phyloP scores from a whole-genome alignment of 805 yeast species.

The Barnettozyma populi region DNA sequence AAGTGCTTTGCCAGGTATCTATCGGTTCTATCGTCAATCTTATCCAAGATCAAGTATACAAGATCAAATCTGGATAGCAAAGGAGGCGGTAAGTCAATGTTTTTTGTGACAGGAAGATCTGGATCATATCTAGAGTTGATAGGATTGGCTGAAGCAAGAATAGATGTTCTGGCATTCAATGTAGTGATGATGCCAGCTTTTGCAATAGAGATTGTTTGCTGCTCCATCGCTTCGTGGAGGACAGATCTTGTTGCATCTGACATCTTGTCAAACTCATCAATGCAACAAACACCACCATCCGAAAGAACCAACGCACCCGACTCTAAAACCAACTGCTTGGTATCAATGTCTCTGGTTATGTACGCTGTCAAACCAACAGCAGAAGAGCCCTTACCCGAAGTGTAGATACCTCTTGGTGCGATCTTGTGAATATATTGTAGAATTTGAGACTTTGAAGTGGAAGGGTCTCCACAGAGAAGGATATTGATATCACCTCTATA shows the following conservation, averaged over 20 bases:
- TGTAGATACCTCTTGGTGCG: conserved; percentile 96
- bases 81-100: conserved; percentile 96
- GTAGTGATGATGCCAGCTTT: conserved; percentile 98
- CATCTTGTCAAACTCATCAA: conserved; percentile 98
- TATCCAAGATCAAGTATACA: conserved; percentile 87
- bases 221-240: conserved; percentile 98
- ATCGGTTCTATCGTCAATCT: conserved; percentile 82
- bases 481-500: conserved; percentile 95
- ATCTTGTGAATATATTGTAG: conserved; percentile 94
- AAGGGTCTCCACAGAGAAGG: conserved; percentile 94
- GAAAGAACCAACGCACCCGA: conserved; percentile 94
- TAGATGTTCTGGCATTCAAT: conserved; percentile 91
- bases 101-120: conserved; percentile 88
- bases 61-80: conserved; percentile 90
- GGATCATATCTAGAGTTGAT: conserved; percentile 94
- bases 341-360: conserved; percentile 89
- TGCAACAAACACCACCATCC: conserved; percentile 98
- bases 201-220: conserved; percentile 96
- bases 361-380: conserved; percentile 99
- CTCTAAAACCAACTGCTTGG: conserved; percentile 88
- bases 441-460: conserved; percentile 93
- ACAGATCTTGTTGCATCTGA: conserved; percentile 90
- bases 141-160: conserved; percentile 95
- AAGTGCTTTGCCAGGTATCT: conserved; percentile 85
- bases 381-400: conserved; percentile 98